These are phyloP conservation scores for Pontederia crassipes DNA, from an alignment of 176 grass and related monocot genomes.

Conservation along the genomic window DNA sequence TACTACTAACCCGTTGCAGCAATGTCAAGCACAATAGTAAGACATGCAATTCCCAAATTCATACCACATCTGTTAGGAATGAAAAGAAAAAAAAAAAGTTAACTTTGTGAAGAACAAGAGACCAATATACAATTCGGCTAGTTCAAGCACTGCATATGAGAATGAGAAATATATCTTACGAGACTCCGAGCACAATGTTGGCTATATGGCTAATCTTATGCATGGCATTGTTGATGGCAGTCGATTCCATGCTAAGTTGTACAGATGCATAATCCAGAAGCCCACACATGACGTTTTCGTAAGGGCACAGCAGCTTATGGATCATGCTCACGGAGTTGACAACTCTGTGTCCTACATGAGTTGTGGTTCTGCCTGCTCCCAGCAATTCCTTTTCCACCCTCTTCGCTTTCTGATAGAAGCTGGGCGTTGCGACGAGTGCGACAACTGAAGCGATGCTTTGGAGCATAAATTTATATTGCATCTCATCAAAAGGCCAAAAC, in stretches of 20 bases:
- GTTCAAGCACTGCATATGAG: neutral
- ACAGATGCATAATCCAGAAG: neutral
- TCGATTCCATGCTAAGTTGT: neutral
- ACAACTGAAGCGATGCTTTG: neutral
- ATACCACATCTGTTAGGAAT: neutral
- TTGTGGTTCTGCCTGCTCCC: neutral
- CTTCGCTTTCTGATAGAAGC: conserved; percentile 2
- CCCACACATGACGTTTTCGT: neutral
- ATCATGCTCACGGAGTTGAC: neutral
- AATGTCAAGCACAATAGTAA: neutral
- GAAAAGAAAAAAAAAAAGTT: conserved; percentile 6
- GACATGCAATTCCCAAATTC: neutral
- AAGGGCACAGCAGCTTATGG: neutral
- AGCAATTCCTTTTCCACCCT: neutral
- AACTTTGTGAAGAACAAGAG: neutral
- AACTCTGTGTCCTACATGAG: neutral
- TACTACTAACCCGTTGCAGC: neutral
- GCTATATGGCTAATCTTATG: neutral
- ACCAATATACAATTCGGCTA: neutral
- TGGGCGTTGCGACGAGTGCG: neutral
- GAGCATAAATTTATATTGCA: neutral
- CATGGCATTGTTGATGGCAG: neutral
- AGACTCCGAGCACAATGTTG: neutral
- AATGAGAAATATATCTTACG: neutral
- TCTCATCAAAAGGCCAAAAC: neutral